Percentiles rank a stretch among this genome's conserved stretches.
Evolutionary conservation across 106 monocot genomes (phyloP).

Genomic region (Xerophyta viscosa): DNA sequence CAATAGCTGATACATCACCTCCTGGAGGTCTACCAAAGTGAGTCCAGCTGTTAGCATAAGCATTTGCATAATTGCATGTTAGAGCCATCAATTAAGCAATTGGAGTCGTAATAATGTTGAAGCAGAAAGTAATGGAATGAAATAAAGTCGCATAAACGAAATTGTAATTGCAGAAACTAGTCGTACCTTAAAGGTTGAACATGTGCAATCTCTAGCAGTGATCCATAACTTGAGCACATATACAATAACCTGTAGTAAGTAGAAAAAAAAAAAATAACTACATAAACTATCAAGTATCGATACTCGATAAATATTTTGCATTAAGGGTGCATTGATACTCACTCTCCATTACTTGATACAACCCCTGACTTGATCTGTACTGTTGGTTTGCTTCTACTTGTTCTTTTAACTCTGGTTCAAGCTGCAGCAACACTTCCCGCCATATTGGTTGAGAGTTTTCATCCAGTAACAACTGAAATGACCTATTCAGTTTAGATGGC

Average conservation of each 20-base stretch:
- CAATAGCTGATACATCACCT: constrained; percentile 55
- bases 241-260: constrained; percentile 44
- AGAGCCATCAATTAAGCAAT: no score
- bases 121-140: no score
- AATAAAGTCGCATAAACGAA: no score
- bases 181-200: constrained; percentile 67
- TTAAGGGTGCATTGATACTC: no score
- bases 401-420: constrained; percentile 16
- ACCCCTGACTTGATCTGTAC: constrained; percentile 43
- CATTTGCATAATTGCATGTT: no score
- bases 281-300: neutral
- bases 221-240: constrained; percentile 41
- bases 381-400: constrained; percentile 22
- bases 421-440: constrained; percentile 32
- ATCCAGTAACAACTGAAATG: constrained; percentile 65
- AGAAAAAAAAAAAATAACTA: constrained; percentile 8
- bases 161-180: no score
- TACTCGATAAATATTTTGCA: no score
- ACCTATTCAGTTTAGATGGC: constrained; percentile 1
- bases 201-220: constrained; percentile 58
- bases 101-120: no score
- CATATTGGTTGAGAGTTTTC: constrained; percentile 67
- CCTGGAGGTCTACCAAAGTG: constrained; percentile 68
- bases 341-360: constrained; percentile 66
- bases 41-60: constrained; percentile 45